Evolutionary conservation across 768 basidiomycete species (phyloP).

Genomic region (Tephrocybe sp.): DNA sequence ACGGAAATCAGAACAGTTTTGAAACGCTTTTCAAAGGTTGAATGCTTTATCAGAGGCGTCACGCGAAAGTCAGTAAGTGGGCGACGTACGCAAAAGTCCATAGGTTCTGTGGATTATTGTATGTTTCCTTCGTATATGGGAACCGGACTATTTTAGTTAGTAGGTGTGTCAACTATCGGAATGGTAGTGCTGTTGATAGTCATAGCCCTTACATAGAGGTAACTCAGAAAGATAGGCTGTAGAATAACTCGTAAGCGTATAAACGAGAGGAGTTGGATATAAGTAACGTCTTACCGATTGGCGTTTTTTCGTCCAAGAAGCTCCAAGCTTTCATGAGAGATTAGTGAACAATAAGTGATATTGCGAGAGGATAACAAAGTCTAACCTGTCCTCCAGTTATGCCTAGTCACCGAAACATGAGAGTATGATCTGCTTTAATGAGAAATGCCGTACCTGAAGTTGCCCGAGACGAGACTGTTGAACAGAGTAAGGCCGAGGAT

Average conservation of each 20-base stretch:
- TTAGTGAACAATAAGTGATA: background rate
- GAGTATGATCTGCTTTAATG: background rate
- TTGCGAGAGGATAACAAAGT: slow-evolving; percentile 1
- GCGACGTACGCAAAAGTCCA: slow-evolving; percentile 55
- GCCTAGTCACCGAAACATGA: slow-evolving; percentile 20
- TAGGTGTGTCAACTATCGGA: too few relatives aligned
- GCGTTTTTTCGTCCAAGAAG: slow-evolving; percentile 37
- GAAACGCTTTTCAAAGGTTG: slow-evolving; percentile 7
- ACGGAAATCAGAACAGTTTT: slow-evolving; percentile 13
- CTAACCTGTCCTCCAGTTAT: slow-evolving; percentile 48
- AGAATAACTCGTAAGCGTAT: background rate
- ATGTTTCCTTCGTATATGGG: slow-evolving; percentile 58
- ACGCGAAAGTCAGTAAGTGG: background rate
- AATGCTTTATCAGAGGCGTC: background rate
- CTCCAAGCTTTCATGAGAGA: slow-evolving; percentile 36
- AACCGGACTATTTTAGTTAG: slow-evolving; percentile 47
- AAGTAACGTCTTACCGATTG: slow-evolving; percentile 31
- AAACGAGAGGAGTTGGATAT: background rate
- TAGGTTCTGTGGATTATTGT: slow-evolving; percentile 60
- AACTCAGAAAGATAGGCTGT: slow-evolving; percentile 44
- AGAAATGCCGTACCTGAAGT: slow-evolving; percentile 34
- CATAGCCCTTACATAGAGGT: slow-evolving; percentile 27
- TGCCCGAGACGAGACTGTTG: slow-evolving; percentile 37
- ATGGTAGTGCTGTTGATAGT: background rate
- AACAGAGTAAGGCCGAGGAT: background rate